Conservation (phyloP, 208 protist species). For the Trypanosoma boissoni region DNA sequence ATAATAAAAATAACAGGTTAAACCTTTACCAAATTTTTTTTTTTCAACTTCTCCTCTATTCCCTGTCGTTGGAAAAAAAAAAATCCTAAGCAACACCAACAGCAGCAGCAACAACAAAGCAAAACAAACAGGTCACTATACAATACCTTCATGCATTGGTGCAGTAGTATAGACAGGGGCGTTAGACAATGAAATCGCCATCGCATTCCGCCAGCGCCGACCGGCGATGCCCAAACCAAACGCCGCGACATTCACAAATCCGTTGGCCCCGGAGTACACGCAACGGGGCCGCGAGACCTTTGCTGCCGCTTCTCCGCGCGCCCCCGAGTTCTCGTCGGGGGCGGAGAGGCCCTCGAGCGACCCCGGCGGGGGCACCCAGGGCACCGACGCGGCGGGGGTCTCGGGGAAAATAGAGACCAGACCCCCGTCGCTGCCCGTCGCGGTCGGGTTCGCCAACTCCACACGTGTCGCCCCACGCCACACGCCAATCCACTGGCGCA, state of each 20-base stretch:
- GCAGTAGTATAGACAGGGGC: slow-evolving; percentile 33
- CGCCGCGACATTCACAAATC: slow-evolving; percentile 37
- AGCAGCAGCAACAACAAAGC: not conserved
- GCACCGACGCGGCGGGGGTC: slow-evolving; percentile 24
- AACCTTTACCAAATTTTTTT: slow-evolving; percentile 1
- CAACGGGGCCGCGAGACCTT: slow-evolving; percentile 17
- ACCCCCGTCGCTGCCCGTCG: slow-evolving; percentile 46
- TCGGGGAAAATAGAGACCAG: slow-evolving; percentile 64
- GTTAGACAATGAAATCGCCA: slow-evolving; percentile 57
- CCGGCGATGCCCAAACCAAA: slow-evolving; percentile 30
- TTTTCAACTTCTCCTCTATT: not conserved
- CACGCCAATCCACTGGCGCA: slow-evolving; percentile 50
- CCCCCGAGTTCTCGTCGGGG: not conserved
- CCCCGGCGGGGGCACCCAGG: slow-evolving; percentile 33
- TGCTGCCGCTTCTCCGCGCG: too few relatives aligned
- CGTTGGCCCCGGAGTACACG: slow-evolving; percentile 44
- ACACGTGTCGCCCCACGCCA: slow-evolving; percentile 51
- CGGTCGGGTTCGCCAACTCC: slow-evolving; percentile 76
- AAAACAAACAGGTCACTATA: not conserved
- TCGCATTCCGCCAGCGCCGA: slow-evolving; percentile 42
- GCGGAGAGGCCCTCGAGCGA: slow-evolving; percentile 5
- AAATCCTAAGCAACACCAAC: not conserved
- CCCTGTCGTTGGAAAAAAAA: slow-evolving; percentile 3
- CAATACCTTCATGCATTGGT: not conserved
- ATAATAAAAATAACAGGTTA: too few relatives aligned